Conservation (phyloP, 345 rosid genomes). For the Durio zibethinus region DNA sequence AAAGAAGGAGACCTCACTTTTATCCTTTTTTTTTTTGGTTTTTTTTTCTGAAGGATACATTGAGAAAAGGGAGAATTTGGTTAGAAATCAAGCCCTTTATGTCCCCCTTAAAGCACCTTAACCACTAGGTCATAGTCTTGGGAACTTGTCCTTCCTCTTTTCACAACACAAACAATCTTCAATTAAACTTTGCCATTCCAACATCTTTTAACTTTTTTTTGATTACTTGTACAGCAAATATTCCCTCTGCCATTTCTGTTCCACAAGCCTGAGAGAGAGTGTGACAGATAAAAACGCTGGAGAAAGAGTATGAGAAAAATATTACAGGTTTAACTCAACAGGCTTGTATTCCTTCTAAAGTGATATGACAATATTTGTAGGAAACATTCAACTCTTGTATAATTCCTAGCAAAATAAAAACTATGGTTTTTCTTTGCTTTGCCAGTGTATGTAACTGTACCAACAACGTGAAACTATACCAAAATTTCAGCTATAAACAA, state of each 20-base stretch:
- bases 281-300: too few species aligned
- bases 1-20: neutral
- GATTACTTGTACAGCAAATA: conserved; percentile 7
- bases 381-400: neutral
- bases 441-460: neutral
- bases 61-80: too few species aligned
- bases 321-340: neutral
- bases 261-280: neutral
- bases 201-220: neutral
- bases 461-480: neutral
- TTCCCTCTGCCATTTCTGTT: neutral
- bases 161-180: neutral
- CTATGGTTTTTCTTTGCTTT: neutral
- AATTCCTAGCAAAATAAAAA: too few species aligned
- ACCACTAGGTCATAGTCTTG: too few species aligned
- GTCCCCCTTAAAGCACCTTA: too few species aligned
- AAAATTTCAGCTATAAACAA: neutral
- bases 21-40: too few species aligned
- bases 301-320: too few species aligned
- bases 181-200: neutral
- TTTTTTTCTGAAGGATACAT: too few species aligned
- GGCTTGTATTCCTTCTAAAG: neutral
- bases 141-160: too few species aligned
- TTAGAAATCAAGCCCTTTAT: too few species aligned
- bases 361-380: neutral